These are phyloP conservation scores for Cucurbita pepo DNA, from an alignment of 306 rosid species.

Conservation along the genomic window DNA sequence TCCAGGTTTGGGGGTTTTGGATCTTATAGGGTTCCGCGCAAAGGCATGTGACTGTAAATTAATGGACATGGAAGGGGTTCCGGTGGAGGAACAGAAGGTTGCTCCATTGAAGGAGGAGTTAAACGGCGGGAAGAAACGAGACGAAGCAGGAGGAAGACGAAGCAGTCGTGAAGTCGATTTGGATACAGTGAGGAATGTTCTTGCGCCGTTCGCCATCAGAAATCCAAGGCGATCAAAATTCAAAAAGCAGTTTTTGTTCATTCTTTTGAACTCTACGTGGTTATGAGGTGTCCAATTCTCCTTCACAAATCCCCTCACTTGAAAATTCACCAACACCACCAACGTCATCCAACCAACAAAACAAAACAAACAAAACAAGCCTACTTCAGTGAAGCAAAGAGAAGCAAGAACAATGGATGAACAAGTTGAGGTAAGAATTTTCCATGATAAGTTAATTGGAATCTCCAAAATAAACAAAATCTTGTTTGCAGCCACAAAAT, in stretches of 20 bases:
- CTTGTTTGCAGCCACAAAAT: neutral
- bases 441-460: neutral
- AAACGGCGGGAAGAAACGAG: constrained; percentile 6
- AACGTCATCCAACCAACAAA: no score
- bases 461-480: neutral
- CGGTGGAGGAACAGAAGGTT: neutral
- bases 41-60: constrained; percentile 40
- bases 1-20: constrained; percentile 29
- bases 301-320: no score
- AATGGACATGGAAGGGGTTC: constrained; percentile 32
- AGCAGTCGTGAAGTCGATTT: neutral
- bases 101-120: neutral
- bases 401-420: neutral
- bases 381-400: no score
- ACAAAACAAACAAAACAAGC: no score
- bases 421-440: neutral
- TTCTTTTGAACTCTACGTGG: no score
- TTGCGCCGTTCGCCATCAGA: neutral
- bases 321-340: no score
- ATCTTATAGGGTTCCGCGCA: constrained; percentile 43
- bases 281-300: no score
- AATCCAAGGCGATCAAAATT: neutral
- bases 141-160: neutral
- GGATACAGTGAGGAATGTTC: neutral
- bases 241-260: neutral